Base-by-base conservation (phyloP, 352 stramenopile species). In the Salisapilia sapeloensis region DNA sequence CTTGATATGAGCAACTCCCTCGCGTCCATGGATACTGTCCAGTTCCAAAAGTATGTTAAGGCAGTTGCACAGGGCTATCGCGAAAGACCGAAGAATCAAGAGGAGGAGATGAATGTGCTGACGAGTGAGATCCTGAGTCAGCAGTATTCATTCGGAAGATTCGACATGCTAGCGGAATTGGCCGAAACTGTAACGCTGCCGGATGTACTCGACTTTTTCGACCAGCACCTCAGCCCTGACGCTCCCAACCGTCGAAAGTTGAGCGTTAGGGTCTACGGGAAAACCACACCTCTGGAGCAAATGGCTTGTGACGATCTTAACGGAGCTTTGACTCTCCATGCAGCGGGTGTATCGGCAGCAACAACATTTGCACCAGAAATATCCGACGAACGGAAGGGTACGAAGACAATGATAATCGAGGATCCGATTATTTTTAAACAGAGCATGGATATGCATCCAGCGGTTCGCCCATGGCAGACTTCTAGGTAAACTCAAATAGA, bases 41-140 rank as follows among this genome's bases (percentile, higher is more conserved):
- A 53, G 23, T 48, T 63, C 21, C 39, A 62, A 21, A 72, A 82
- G 37, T 56, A 84, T 33, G 49, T 79, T 10, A 39, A 70, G 23
- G 56, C 72, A 0, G 63, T 87, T 31, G 55, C 78, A 15, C 65
- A 81, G 28, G 46, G 46, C 12, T 64, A 79, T 22, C 24, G 57
- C 9, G 71, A 89, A 45, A 81, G 70, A 29, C 60, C 65, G 16
- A 86, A 85, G 49, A 79, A 46, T 36, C 56, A 76, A 31, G 53
- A 65, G 20, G 44, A 84, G 44, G 55, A 85, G 44, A 60, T 67
- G 13, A 41, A 62, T 35, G 41, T 46, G 24, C 32, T 78, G 14
- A 57, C 67, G 44, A 40, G 56, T 15, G 70, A 85, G 48, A 84
- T 92, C 39, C 51, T 48, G 3, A 57, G 61, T 33, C 53, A 77